Conservation (phyloP, 306 rosid species). For the cucumber (Cucumis sativus) region DNA sequence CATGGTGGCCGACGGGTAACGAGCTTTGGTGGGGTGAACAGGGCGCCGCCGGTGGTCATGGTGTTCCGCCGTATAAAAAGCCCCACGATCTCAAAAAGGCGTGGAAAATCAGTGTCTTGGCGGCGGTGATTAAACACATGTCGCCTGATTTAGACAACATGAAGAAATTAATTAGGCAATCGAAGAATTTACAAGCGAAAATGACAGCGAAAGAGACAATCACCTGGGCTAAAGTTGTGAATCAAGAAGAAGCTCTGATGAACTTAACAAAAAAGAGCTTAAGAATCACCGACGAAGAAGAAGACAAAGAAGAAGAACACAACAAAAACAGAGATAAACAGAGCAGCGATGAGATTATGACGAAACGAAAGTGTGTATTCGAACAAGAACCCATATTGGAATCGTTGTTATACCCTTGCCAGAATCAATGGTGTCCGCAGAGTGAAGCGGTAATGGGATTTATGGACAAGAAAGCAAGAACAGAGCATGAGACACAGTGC, state of each 20-base stretch:
- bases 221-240: conserved; percentile 44
- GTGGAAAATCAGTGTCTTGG: conserved; percentile 52
- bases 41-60: conserved; percentile 31
- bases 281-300: conserved; percentile 7
- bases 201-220: conserved; percentile 45
- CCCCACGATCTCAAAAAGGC: conserved; percentile 57
- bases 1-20: conserved; percentile 57
- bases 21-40: conserved; percentile 61
- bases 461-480: neutral
- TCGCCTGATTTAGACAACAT: conserved; percentile 30
- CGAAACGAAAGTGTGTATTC: neutral
- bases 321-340: neutral
- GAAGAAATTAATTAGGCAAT: conserved; percentile 35
- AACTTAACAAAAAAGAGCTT: conserved; percentile 16
- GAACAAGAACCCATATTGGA: neutral
- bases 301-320: neutral
- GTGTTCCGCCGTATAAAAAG: conserved; percentile 46
- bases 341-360: neutral
- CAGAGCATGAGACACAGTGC: neutral
- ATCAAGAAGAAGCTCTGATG: conserved; percentile 35
- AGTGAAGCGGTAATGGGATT: neutral
- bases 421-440: neutral
- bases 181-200: conserved; percentile 45
- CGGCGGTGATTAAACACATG: conserved; percentile 45
- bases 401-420: neutral